These are phyloP conservation scores for Xylaria hypoxylon DNA, from an alignment of 2,329 filamentous ascomycete genomes.

Conservation along the genomic window DNA sequence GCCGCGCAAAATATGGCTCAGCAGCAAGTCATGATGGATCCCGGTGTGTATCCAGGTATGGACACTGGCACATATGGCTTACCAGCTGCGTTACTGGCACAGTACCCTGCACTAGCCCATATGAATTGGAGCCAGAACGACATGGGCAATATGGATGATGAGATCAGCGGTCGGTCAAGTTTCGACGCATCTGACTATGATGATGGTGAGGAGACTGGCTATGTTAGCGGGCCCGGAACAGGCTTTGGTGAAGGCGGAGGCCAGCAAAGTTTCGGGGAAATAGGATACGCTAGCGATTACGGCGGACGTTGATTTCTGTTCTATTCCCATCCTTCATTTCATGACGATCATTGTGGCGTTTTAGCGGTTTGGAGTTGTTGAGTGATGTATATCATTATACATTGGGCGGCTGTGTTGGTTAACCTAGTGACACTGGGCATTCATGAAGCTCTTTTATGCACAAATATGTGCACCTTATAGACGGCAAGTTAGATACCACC, in stretches of 20 bases:
- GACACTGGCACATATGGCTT: constrained; percentile 74
- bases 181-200: constrained; percentile 86
- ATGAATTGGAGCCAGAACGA: constrained; percentile 81
- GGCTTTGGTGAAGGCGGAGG: constrained; percentile 69
- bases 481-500: constrained; percentile 51
- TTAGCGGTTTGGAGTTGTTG: constrained; percentile 27
- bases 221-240: constrained; percentile 71
- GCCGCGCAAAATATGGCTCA: constrained; percentile 70
- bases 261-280: constrained; percentile 66
- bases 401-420: constrained; percentile 21
- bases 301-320: constrained; percentile 54
- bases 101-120: constrained; percentile 92
- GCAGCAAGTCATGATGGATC: constrained; percentile 55
- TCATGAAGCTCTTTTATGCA: constrained; percentile 26
- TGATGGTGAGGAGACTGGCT: constrained; percentile 77
- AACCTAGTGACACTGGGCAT: constrained; percentile 12
- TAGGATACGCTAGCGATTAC: constrained; percentile 66
- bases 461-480: constrained; percentile 37
- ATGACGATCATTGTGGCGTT: constrained; percentile 20
- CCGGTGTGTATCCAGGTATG: constrained; percentile 68
- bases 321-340: constrained; percentile 13
- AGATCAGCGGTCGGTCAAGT: constrained; percentile 81
- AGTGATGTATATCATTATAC: constrained; percentile 20
- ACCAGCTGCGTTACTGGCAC: constrained; percentile 88
- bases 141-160: constrained; percentile 80